Base-by-base conservation (phyloP, 2,329 filamentous ascomycete species). In the Cercospora nicotianae region DNA sequence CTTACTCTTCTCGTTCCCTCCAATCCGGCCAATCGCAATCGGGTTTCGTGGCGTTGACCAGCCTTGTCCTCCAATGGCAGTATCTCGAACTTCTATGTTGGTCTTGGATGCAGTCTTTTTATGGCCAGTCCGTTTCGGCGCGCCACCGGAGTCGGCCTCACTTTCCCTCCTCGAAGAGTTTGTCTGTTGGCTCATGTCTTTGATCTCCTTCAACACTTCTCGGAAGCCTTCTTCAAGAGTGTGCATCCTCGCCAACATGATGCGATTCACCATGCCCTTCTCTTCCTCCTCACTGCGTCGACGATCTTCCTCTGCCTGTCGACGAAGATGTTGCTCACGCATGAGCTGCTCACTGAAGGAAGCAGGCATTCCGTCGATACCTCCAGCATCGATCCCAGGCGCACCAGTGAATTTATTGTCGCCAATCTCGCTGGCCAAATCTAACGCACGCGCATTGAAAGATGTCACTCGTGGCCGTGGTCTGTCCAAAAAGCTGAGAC, bases 221-320 rank as follows among this genome's bases (percentile, higher is more conserved):
- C 91, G 87, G 78, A 98, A 94, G 13, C 93, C 91, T 79, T 96
- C 93, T 78, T 98, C 94, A 2, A 98, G 84, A 7, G 91, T 94
- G 78, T 95, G 95, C 93, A 97, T 97, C 36, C 93, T 85, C 8
- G 93, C 92, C 57, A 97, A 83, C 80, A 97, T 91, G 57, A 97
- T 85, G 65, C 92, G 87, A 72, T 90, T 87, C 76, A 91, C 89
- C 86, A 94, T 91, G 48, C 91, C 87, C 75, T 92, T 90, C 78
- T 87, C 84, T 83, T 83, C 82, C 28, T 81, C 81, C 12, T 80
- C 79, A 28, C 77, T 73, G 6, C 75, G 71, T 5, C 76, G 69
- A 8, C 75, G 72, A 23, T 79, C 73, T 82, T 64, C 82, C 77
- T 65, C 81, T 33, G 77, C 77, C 69, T 77, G 61, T 31, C 77